Conservation (phyloP, 306 rosid genomes). For the Trifolium pratense region DNA sequence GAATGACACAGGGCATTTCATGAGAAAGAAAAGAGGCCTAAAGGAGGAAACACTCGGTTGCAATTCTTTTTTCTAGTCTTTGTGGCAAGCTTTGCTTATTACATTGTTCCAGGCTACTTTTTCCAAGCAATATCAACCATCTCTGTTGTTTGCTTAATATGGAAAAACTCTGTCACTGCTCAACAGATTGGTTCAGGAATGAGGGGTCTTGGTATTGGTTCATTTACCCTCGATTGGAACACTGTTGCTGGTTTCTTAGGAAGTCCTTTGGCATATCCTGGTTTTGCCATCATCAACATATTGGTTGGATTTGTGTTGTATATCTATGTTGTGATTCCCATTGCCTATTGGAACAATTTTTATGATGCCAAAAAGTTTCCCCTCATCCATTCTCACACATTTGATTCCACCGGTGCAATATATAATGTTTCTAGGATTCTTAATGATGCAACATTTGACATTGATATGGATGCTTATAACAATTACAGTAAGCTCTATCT, state of each 20-base stretch:
- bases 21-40: conserved; percentile 76
- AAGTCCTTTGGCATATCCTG: conserved; percentile 78
- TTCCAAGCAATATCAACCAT: conserved; percentile 70
- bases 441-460: conserved; percentile 50
- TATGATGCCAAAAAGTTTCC: conserved; percentile 83
- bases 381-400: conserved; percentile 68
- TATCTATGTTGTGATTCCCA: conserved; percentile 58
- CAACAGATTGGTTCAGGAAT: conserved; percentile 87
- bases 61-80: conserved; percentile 77
- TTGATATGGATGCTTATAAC: conserved; percentile 53
- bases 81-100: conserved; percentile 70
- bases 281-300: conserved; percentile 63
- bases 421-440: conserved; percentile 65
- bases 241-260: conserved; percentile 71
- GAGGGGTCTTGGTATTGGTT: conserved; percentile 75
- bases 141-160: conserved; percentile 71
- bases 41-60: conserved; percentile 68
- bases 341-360: conserved; percentile 66
- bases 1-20: conserved; percentile 81
- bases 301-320: conserved; percentile 61
- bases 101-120: conserved; percentile 70
- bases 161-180: conserved; percentile 79
- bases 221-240: conserved; percentile 82
- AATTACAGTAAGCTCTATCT: conserved; percentile 76
- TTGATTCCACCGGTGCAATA: conserved; percentile 56